phyloP scores from a whole-genome alignment of 2,329 filamentous ascomycete genomes.

The Fusarium sp. region DNA sequence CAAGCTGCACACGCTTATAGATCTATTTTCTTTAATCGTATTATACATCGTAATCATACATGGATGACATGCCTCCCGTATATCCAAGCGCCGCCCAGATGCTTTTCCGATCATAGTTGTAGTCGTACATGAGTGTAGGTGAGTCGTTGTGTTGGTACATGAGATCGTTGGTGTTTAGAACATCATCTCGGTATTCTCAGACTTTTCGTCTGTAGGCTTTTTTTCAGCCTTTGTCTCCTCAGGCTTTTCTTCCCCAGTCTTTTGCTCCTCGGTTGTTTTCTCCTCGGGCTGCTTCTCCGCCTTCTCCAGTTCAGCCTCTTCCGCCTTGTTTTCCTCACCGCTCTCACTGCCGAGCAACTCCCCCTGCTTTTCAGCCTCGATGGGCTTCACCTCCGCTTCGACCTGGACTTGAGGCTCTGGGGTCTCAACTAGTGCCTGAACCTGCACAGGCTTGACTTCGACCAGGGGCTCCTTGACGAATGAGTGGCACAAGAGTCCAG shows the following conservation, averaged over 20 bases:
- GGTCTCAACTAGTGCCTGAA: not conserved
- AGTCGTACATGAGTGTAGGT: constrained; percentile 32
- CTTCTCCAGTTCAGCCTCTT: constrained; percentile 6
- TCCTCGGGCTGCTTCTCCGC: constrained; percentile 16
- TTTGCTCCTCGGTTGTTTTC: constrained; percentile 5
- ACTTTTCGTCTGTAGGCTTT: constrained; percentile 10
- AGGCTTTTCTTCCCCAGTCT: constrained; percentile 12
- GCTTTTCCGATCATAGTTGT: constrained; percentile 14
- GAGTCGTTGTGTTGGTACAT: constrained; percentile 16
- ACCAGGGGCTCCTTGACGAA: constrained; percentile 64
- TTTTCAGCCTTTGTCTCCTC: constrained; percentile 8
- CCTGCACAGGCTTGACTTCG: constrained; percentile 22
- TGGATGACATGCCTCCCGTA: constrained; percentile 19
- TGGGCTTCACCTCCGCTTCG: not conserved
- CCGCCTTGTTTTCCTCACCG: not conserved
- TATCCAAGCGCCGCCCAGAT: constrained; percentile 32
- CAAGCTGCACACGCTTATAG: not conserved
- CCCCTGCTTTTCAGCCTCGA: not conserved
- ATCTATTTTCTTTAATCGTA: constrained; percentile 3
- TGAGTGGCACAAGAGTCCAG: constrained; percentile 78
- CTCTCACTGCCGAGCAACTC: not conserved
- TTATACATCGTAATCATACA: constrained; percentile 31
- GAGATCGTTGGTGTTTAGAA: constrained; percentile 19
- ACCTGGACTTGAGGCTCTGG: not conserved
- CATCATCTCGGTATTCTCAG: constrained; percentile 22